Evolutionary conservation across 371 early-diverging fungal species (phyloP), one percentile per base, ranked within the genome.

Genomic region (Lichtheimia ramosa): DNA sequence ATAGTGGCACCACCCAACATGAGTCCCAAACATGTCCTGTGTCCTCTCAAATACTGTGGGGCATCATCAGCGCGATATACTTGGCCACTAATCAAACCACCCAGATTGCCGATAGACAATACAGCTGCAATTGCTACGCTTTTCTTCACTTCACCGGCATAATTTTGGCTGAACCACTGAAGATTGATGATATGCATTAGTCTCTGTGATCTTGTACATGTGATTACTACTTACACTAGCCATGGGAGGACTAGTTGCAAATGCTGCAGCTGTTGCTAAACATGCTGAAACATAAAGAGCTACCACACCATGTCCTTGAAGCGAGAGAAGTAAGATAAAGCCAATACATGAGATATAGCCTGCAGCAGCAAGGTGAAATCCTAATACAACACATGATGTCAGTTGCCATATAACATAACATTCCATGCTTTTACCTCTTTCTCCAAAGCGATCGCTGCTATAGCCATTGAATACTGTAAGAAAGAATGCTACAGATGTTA

Each of bases 111-210:
- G 53, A 86, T 74, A 1, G 79, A 74, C 50, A 84, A 80, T 34
- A 84, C 81, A 34, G 81, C 64, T 12, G 86, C 88, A 14, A 77
- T 74, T 0, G 82, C 85, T 41, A 81, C 81, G 65, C 81, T 83
- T 28, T 83, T 75, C 67, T 85, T 86, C 18, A 85, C 85, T 53
- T 82, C 79, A 0, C 88, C 88, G 54, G 79, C 83, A 43, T 83
- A 71, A 48, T 85, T 86, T 63, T 75, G 81, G 6, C 82, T 76
- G 58, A 85, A 80, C 85, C 86, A 88, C 2, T 77, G 69, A 5
- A 83, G 58, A 10, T 34, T 34, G 34, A 34, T 2, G 2, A 10
- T 7, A 8, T 8, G 6, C 8, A 8, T 34, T 6, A 34, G 34
- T 34, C 5, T 34, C 5, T 34, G 34, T 34, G 2, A 8, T 5